Evolutionary conservation across 179 eudicot genomes (phyloP).

Genomic region (Beta corolliflora): DNA sequence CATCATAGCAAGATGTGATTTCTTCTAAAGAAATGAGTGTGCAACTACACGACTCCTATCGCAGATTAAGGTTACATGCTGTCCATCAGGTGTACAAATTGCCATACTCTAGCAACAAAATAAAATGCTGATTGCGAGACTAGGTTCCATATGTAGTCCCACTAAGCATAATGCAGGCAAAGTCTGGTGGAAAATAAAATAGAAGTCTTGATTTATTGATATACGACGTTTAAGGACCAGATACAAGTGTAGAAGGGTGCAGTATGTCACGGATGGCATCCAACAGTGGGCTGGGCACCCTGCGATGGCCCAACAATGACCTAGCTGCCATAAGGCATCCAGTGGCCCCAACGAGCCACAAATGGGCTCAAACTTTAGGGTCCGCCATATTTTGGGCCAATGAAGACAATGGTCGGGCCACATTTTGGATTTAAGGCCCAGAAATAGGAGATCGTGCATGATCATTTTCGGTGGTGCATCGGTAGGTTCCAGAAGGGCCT

Average conservation of each 20-base stretch:
- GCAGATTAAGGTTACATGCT: conserved; percentile 5
- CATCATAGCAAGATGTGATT: background rate
- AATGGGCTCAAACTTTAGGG: too few species aligned
- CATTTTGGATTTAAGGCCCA: too few species aligned
- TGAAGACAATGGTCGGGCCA: too few species aligned
- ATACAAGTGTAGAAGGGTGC: background rate
- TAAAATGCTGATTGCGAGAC: background rate
- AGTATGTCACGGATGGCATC: background rate
- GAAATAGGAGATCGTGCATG: too few species aligned
- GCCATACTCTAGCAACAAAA: background rate
- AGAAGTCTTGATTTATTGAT: background rate
- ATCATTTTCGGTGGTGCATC: too few species aligned
- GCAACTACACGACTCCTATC: conserved; percentile 1
- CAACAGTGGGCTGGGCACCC: too few species aligned
- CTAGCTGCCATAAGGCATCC: too few species aligned
- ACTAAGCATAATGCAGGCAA: background rate
- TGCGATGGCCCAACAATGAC: too few species aligned
- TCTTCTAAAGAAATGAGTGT: background rate
- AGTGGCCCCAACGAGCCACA: too few species aligned
- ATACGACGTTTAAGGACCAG: background rate
- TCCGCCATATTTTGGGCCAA: too few species aligned
- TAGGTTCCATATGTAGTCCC: background rate
- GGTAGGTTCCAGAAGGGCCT: too few species aligned
- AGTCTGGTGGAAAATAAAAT: background rate
- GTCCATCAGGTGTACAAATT: background rate